These are phyloP conservation scores for Sporormia fimetaria DNA, from an alignment of 495 filamentous ascomycete genomes.

Conservation along the genomic window DNA sequence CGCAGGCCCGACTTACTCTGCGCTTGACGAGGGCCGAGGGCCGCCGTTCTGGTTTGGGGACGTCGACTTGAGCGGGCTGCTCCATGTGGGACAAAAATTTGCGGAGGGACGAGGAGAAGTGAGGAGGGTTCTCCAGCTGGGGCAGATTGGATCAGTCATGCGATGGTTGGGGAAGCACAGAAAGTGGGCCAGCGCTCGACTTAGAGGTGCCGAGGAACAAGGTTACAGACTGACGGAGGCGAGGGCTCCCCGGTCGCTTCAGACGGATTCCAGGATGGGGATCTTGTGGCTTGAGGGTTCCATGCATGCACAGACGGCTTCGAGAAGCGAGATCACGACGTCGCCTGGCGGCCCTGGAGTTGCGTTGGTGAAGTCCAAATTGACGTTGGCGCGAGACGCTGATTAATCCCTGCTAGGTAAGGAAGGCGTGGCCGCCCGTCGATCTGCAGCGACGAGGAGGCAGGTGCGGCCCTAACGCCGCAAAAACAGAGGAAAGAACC, in stretches of 20 bases:
- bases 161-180: slow-evolving; percentile 13
- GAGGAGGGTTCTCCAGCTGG: slow-evolving; percentile 2
- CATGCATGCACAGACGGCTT: slow-evolving; percentile 24
- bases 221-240: slow-evolving; percentile 9
- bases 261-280: slow-evolving; percentile 12
- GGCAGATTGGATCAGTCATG: slow-evolving; percentile 16
- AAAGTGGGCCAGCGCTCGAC: slow-evolving; percentile 16
- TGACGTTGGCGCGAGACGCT: too few relatives aligned
- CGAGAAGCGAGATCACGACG: slow-evolving; percentile 25
- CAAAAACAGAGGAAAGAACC: too few relatives aligned
- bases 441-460: too few relatives aligned
- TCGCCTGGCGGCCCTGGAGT: too few relatives aligned
- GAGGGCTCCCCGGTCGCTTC: slow-evolving; percentile 15
- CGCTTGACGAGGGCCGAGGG: slow-evolving; percentile 15
- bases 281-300: slow-evolving; percentile 23
- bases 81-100: slow-evolving; percentile 4
- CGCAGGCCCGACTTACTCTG: slow-evolving; percentile 23
- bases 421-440: too few relatives aligned
- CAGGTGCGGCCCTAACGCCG: too few relatives aligned
- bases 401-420: too few relatives aligned
- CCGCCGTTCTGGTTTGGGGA: slow-evolving; percentile 9
- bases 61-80: slow-evolving; percentile 3
- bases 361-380: too few relatives aligned
- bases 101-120: slow-evolving; percentile 1
- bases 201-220: slow-evolving; percentile 23